phyloP scores from a whole-genome alignment of 176 grass and related monocot species.

The Canna indica region DNA sequence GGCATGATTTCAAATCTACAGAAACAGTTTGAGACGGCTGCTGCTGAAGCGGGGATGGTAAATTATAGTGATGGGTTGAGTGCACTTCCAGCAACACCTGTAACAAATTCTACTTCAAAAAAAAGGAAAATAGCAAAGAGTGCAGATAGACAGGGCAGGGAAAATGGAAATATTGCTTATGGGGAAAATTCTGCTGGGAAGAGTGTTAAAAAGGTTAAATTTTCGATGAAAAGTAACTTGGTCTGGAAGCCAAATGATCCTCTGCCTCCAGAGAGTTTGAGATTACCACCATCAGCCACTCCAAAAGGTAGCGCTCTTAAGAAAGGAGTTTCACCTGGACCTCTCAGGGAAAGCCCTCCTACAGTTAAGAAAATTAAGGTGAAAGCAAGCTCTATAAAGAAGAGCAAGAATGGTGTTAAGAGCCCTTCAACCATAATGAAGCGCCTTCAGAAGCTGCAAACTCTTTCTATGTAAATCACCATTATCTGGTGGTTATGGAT shows the following conservation, averaged over 20 bases:
- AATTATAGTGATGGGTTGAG: constrained; percentile 25
- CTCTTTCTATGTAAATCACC: constrained; percentile 41
- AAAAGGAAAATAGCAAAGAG: constrained; percentile 69
- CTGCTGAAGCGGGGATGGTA: constrained; percentile 59
- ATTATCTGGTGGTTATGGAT: constrained; percentile 4
- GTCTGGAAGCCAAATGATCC: constrained; percentile 85
- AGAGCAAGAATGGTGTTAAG: constrained; percentile 46
- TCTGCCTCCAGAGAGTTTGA: constrained; percentile 74
- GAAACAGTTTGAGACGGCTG: constrained; percentile 85
- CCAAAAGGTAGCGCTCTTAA: constrained; percentile 94
- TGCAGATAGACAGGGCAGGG: constrained; percentile 15
- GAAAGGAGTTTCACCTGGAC: constrained; percentile 76
- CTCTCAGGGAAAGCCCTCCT: constrained; percentile 48
- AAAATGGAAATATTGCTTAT: constrained; percentile 21
- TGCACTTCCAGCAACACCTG: constrained; percentile 14
- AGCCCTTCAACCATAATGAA: constrained; percentile 50
- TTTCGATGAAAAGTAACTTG: constrained; percentile 91
- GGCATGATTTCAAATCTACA: constrained; percentile 70
- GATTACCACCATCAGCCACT: constrained; percentile 71
- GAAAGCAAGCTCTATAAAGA: constrained; percentile 70
- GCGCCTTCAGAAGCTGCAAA: constrained; percentile 71
- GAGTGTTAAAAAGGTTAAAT: constrained; percentile 71
- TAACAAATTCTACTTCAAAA: constrained; percentile 31
- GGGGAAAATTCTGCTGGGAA: constrained; percentile 28
- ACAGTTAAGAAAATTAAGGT: constrained; percentile 39